phyloP scores from a whole-genome alignment of 495 filamentous ascomycete genomes.

The Patellaria atrata region DNA sequence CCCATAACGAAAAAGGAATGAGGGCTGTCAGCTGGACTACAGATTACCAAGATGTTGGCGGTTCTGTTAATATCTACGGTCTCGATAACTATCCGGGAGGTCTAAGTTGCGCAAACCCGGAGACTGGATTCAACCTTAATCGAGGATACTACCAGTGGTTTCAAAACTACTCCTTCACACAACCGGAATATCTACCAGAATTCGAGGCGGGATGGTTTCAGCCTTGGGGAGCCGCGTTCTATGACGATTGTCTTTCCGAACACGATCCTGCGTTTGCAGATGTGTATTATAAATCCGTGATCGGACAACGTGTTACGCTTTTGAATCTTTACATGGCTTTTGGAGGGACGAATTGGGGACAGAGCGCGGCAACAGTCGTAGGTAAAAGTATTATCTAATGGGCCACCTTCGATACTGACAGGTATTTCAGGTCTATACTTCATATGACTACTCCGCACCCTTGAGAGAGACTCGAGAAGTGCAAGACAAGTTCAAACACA shows the following conservation, averaged over 20 bases:
- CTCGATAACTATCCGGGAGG: constrained; percentile 43
- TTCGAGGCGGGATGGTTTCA: constrained; percentile 42
- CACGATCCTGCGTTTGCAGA: constrained; percentile 38
- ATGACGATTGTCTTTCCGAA: constrained; percentile 33
- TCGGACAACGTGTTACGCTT: constrained; percentile 35
- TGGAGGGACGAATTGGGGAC: constrained; percentile 42
- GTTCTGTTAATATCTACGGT: constrained; percentile 41
- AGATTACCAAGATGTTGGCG: constrained; percentile 40
- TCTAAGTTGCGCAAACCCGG: constrained; percentile 35
- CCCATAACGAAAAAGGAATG: constrained; percentile 40
- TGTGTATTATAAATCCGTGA: constrained; percentile 44
- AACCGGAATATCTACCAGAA: constrained; percentile 37
- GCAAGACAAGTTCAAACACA: constrained; percentile 42
- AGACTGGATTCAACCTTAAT: constrained; percentile 35
- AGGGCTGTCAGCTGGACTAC: constrained; percentile 38
- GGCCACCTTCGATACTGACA: neutral
- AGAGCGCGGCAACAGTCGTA: constrained; percentile 23
- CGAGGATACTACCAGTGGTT: constrained; percentile 46
- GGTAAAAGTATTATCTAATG: neutral
- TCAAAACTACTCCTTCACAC: constrained; percentile 38
- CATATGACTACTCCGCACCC: constrained; percentile 45
- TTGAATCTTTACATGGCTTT: constrained; percentile 42
- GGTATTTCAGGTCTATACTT: constrained; percentile 14
- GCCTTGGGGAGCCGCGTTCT: constrained; percentile 38
- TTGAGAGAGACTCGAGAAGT: constrained; percentile 43